Evolutionary conservation across 2,329 filamentous ascomycete genomes (phyloP), one percentile per base, ranked within the genome.

Genomic region (Xylariaceae sp.): DNA sequence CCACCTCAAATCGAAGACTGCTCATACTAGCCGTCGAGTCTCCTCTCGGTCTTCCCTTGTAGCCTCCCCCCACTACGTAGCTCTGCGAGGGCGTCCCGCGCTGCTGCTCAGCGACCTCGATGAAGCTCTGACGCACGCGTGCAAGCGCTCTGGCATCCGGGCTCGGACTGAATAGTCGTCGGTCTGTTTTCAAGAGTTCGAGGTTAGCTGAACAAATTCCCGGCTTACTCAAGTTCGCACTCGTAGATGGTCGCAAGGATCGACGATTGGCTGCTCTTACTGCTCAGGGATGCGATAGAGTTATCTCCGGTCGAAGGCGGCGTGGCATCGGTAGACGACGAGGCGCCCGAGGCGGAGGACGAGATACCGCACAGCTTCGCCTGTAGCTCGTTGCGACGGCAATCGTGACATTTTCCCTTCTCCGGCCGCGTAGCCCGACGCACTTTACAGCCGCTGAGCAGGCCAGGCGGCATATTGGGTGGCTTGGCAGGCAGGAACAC

Each of bases 361-460:
- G n/a, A n/a, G n/a, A n/a, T n/a, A n/a, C n/a, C n/a, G n/a, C n/a
- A n/a, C n/a, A n/a, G 32, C 19, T 26, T 15, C n/a, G 26, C n/a
- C 15, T 34, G 31, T 36, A 15, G 12, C 29, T 34, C 22, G 12
- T 18, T 28, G 12, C 29, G 24, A 4, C 18, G 32, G 31, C 49
- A 52, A 11, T 24, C 24, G 6, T 19, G 45, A 29, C 61, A 64
- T 13, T 36, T 43, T 1, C 55, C 52, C 9, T 34, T 24, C 11
- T 44, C 44, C 0, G 60, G 60, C 4, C 50, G 41, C 6, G 47
- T 54, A 3, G 54, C 56, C 16, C 13, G 39, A 8, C 39, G 49
- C 26, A 38, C 16, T 26, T 42, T 44, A 42, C 57, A 56, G n/a
- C 37, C 30, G 33, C 8, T 26, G 13, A 52, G 26, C 15, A 53